Evolutionary conservation across 306 rosid species (phyloP).

Genomic region (Cucumis cinereus): DNA sequence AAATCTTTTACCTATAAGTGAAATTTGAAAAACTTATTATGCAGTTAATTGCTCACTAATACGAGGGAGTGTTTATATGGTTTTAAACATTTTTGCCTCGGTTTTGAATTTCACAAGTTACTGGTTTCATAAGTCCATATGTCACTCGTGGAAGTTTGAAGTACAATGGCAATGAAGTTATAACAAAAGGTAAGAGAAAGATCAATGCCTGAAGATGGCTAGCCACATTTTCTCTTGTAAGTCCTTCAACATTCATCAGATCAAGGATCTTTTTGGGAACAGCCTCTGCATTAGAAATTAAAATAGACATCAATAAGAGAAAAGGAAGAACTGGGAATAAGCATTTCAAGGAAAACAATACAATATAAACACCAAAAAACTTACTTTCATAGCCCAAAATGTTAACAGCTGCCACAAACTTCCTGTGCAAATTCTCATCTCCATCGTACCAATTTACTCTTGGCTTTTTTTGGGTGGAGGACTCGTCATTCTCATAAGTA

Average conservation of each 20-base stretch:
- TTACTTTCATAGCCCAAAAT: conserved; percentile 65
- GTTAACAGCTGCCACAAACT: conserved; percentile 57
- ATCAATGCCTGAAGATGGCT: conserved; percentile 77
- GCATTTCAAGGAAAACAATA: neutral
- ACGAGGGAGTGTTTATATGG: neutral
- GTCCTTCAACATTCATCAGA: conserved; percentile 73
- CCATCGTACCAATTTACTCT: conserved; percentile 52
- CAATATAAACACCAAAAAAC: conserved; percentile 13
- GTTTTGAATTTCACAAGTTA: neutral
- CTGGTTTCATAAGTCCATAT: too few species aligned
- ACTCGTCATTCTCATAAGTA: conserved; percentile 40
- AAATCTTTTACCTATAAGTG: neutral
- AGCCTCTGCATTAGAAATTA: conserved; percentile 51
- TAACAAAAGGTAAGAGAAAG: neutral
- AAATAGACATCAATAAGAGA: neutral
- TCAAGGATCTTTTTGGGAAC: conserved; percentile 80
- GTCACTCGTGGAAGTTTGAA: neutral
- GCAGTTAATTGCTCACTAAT: neutral
- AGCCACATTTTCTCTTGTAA: conserved; percentile 82
- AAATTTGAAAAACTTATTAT: neutral
- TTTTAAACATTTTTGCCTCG: neutral
- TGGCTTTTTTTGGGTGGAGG: conserved; percentile 41
- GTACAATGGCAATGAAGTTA: neutral
- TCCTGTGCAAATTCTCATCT: conserved; percentile 37
- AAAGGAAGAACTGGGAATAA: conserved; percentile 3